These are phyloP conservation scores for Hanseniaspora mollemarum DNA, from an alignment of 805 yeast genomes.

Conservation along the genomic window DNA sequence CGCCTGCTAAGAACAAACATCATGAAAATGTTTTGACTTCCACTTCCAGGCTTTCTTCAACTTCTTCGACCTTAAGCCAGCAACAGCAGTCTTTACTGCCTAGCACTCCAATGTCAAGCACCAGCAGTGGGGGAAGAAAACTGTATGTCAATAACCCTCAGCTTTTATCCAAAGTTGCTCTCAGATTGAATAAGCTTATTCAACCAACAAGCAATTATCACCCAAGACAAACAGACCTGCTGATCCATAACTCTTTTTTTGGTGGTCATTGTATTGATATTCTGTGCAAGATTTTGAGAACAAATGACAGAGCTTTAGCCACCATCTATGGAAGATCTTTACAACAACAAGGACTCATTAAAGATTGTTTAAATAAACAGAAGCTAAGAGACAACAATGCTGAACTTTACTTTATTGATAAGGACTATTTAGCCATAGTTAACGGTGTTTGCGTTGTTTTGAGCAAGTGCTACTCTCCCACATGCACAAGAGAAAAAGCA, in stretches of 20 bases:
- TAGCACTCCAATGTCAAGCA: conserved; percentile 36
- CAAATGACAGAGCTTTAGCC: conserved; percentile 85
- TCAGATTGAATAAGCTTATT: conserved; percentile 56
- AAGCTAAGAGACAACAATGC: conserved; percentile 74
- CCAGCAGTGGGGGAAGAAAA: conserved; percentile 33
- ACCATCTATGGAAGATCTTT: conserved; percentile 77
- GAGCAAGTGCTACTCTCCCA: conserved; percentile 93
- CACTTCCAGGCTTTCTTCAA: conserved; percentile 7
- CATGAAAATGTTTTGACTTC: conserved; percentile 22
- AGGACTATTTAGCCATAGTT: conserved; percentile 33
- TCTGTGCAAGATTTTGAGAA: conserved; percentile 73
- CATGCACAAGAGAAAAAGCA: conserved; percentile 75
- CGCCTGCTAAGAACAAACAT: conserved; percentile 27
- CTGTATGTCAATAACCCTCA: conserved; percentile 80
- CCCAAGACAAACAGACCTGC: conserved; percentile 75
- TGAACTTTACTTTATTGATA: conserved; percentile 78
- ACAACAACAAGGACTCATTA: conserved; percentile 89
- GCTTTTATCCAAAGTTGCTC: conserved; percentile 71
- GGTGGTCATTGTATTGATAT: conserved; percentile 90
- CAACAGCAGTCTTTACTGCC: no score
- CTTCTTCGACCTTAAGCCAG: conserved; percentile 16
- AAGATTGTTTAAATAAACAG: conserved; percentile 91
- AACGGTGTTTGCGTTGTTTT: conserved; percentile 88
- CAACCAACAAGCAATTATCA: conserved; percentile 50
- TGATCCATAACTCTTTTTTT: conserved; percentile 80